Base-by-base conservation (phyloP, 2,329 filamentous ascomycete genomes). In the Setomelanomma holmii region DNA sequence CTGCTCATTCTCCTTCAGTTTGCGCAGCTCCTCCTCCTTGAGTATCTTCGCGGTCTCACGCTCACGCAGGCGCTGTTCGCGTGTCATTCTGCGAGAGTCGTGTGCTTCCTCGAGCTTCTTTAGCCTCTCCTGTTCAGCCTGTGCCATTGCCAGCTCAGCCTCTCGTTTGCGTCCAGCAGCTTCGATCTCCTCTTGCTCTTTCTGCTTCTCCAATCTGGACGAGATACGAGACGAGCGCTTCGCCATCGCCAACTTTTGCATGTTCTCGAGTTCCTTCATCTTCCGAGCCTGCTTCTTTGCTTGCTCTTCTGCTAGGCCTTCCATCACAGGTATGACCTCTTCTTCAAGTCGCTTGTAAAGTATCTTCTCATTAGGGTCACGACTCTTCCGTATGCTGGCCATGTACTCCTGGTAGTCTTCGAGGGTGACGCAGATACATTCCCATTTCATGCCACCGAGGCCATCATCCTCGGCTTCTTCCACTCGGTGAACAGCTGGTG, bases 151-250 rank as follows among this genome's bases (percentile, higher is more conserved):
- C 53, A 91, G 80, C 47, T 93, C 90, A 5, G 78, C 78, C 44
- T 82, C 81, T 54, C 81, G 82, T 76, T 84, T 89, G 48, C 83
- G 84, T 62, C 90, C 86, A 40, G 88, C 89, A 67, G 93, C 89
- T 8, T 82, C 85, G 16, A 82, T 82, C 61, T 89, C 84, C 53
- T 91, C 87, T 40, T 93, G 87, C 55, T 89, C 81, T 62, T 86
- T 88, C 67, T 92, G 89, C 58, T 86, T 88, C 69, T 97, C 92
- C 27, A 86, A 79, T 69, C 91, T 96, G 59, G 84, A 84, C 16
- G 93, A 93, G 61, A 99, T 86, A 57, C 95, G 86, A 66, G 91
- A 96, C 1, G 95, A 99, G 57, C 95, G 83, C 77, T 99, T 99
- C 4, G 95, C 93, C 50, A 89, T 90, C n/a, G 91, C 91, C 77